These are phyloP conservation scores for Penicillium coprophilum DNA, from an alignment of 495 filamentous ascomycete species.

Conservation along the genomic window DNA sequence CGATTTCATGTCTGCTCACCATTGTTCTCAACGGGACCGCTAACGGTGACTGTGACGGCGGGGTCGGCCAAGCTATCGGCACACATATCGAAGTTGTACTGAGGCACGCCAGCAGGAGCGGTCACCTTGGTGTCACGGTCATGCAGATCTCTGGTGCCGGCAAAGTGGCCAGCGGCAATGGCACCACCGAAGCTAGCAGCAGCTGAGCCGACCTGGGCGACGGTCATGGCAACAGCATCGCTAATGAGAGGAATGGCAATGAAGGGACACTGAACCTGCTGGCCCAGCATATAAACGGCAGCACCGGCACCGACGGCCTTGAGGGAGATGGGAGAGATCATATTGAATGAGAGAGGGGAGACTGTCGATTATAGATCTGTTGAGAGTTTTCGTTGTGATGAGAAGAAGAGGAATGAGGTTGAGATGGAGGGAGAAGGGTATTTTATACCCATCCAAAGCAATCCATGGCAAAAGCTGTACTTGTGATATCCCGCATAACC, in stretches of 20 bases:
- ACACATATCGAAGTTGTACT: constrained; percentile 8
- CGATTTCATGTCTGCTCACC: not conserved
- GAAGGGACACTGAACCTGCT: constrained; percentile 1
- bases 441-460: not conserved
- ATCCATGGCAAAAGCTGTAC: not conserved
- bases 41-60: not conserved
- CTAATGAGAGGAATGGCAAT: constrained; percentile 1
- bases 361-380: not conserved
- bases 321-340: constrained; percentile 2
- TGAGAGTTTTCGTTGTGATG: not conserved
- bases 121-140: not conserved
- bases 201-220: constrained; percentile 2
- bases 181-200: constrained; percentile 2
- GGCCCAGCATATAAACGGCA: not conserved
- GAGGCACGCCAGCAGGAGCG: not conserved
- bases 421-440: not conserved
- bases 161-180: not conserved
- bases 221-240: constrained; percentile 2
- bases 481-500: not conserved
- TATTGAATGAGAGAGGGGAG: not conserved
- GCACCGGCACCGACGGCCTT: constrained; percentile 1
- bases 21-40: not conserved
- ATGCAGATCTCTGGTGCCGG: not conserved
- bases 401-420: not conserved
- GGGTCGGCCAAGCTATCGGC: not conserved